Conservation (phyloP, 1,284 basidiomycete genomes). For the Ganoderma leucocontextum region DNA sequence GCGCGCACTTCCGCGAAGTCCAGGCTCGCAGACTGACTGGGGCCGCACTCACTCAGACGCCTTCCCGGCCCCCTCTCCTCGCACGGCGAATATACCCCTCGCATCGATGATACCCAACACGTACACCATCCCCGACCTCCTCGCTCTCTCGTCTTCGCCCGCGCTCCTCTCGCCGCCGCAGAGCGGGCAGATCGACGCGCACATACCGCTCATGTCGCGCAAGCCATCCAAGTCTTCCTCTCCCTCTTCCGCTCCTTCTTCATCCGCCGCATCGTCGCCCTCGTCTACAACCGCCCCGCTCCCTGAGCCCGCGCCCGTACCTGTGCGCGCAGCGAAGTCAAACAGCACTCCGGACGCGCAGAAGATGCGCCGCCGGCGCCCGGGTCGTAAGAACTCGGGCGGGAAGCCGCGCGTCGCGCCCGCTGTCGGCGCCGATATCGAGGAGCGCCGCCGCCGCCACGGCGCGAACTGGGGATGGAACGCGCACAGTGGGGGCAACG, state of each 20-base stretch:
- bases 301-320: background rate
- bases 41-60: slow-evolving; percentile 13
- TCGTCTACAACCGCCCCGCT: background rate
- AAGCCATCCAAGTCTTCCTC: slow-evolving; percentile 8
- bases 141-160: slow-evolving; percentile 36
- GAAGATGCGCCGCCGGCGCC: slow-evolving; percentile 32
- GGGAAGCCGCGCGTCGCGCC: slow-evolving; percentile 29
- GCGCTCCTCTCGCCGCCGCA: slow-evolving; percentile 32
- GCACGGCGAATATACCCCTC: slow-evolving; percentile 35
- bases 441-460: slow-evolving; percentile 30
- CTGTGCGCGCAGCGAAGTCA: background rate
- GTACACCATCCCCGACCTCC: slow-evolving; percentile 34
- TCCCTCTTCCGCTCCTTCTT: background rate
- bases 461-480: slow-evolving; percentile 34
- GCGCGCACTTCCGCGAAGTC: too few relatives aligned
- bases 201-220: slow-evolving; percentile 29
- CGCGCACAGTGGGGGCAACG: slow-evolving; percentile 11
- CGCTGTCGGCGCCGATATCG: slow-evolving; percentile 32
- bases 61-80: slow-evolving; percentile 2
- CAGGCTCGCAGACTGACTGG: background rate
- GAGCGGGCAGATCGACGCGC: slow-evolving; percentile 24
- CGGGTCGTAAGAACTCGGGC: slow-evolving; percentile 34
- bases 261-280: background rate
- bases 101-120: slow-evolving; percentile 33
- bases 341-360: slow-evolving; percentile 12